Conservation (phyloP, 306 rosid species). For the Comarum palustre region DNA sequence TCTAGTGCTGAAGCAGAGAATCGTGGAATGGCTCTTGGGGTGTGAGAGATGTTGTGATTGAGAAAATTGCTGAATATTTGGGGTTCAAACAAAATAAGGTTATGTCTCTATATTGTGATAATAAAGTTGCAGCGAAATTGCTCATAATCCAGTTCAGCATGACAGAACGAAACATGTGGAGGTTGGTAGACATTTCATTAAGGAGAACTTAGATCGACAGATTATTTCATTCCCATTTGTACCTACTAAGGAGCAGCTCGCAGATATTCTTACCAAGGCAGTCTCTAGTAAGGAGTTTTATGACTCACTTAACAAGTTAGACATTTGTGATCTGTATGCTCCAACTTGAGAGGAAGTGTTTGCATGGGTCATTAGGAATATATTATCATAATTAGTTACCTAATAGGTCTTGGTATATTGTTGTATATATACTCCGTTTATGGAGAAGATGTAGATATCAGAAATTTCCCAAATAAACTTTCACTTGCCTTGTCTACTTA, state of each 20-base stretch:
- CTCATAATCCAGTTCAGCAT: no score
- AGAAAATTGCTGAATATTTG: no score
- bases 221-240: background rate
- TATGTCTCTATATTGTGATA: background rate
- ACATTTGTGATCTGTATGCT: background rate
- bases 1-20: background rate
- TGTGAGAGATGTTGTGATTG: background rate
- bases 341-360: background rate
- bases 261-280: background rate
- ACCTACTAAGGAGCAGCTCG: background rate
- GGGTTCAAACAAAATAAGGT: background rate
- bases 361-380: no score
- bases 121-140: background rate
- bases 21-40: background rate
- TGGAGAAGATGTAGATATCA: no score
- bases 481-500: no score
- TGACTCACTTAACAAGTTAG: background rate
- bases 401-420: no score
- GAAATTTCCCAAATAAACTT: no score
- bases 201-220: background rate
- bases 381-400: no score
- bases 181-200: background rate
- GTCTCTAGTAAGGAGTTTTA: no score
- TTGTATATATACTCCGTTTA: no score
- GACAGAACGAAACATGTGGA: background rate